Base-by-base conservation (phyloP, 192 early-diverging fungal genomes). In the Radiomyces spectabilis region DNA sequence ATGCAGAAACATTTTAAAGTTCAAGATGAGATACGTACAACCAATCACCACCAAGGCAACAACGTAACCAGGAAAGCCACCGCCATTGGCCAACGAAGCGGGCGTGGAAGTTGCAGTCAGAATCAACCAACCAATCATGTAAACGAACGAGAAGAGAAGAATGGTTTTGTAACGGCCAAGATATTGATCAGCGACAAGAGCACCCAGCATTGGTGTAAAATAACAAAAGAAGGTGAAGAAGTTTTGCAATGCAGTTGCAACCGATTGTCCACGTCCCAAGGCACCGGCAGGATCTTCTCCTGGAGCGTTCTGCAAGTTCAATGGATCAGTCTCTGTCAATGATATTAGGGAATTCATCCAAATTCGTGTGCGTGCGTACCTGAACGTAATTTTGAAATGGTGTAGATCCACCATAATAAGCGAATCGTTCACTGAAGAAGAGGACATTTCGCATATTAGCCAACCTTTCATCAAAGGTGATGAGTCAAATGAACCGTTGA, bases 111-210 rank as follows among this genome's bases (percentile, higher is more conserved):
- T 85, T 7, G 72, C 55, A 24, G 76, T 82, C 18, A 87, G 63
- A 24, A 86, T 42, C 4, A 79, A 21, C 38, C 79, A 65, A 33
- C 86, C 86, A 39, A 81, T 2, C 40, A 83, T 69, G 58, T 89
- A 89, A 52, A 84, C 50, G 18, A 73, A 16, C 33, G 65, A 65
- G 59, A 89, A 86, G 26, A 86, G 5, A 10, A 77, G 24, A 44
- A 89, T 85, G 21, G 86, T 80, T 51, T 77, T 80, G 71, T 77
- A 86, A 68, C 81, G 84, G 61, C 86, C 86, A 41, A 78, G 38
- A 59, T 78, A 86, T 66, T 76, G 29, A 75, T 73, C 75, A 30
- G 78, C 73, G 26, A 81, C 48, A 49, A 77, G 45, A 30, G 76
- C 79, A 24, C 76, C 79, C 5, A 81, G 42, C 34, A 81, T 73